phyloP scores from a whole-genome alignment of 768 basidiomycete species.

The Lentinula sp. region DNA sequence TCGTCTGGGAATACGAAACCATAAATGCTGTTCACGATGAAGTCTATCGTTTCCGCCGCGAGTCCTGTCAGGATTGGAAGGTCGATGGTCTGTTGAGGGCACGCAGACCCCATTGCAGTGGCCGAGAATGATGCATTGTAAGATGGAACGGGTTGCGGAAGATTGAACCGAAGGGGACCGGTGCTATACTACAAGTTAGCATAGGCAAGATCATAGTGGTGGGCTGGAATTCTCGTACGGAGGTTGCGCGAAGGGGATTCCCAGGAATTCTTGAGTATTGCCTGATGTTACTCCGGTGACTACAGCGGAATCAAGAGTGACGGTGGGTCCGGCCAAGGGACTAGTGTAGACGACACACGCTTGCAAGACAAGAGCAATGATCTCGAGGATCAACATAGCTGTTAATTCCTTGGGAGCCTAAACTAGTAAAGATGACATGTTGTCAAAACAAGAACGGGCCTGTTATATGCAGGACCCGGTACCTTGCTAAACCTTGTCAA shows the following conservation, averaged over 20 bases:
- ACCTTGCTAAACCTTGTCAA: background rate
- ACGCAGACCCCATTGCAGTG: slow-evolving; percentile 34
- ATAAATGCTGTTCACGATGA: slow-evolving; percentile 5
- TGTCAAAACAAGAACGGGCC: background rate
- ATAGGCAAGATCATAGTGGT: background rate
- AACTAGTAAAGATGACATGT: background rate
- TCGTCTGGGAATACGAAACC: slow-evolving; percentile 7
- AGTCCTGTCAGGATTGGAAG: slow-evolving; percentile 30
- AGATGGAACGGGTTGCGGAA: slow-evolving; percentile 29
- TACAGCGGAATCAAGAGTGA: slow-evolving; percentile 35
- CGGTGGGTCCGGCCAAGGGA: slow-evolving; percentile 19
- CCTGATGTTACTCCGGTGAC: slow-evolving; percentile 34
- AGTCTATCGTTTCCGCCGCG: slow-evolving; percentile 26
- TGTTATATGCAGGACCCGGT: background rate
- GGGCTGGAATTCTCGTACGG: slow-evolving; percentile 31
- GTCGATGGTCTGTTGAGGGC: slow-evolving; percentile 37
- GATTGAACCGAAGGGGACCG: slow-evolving; percentile 33
- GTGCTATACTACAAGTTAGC: slow-evolving; percentile 14
- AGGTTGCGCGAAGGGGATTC: slow-evolving; percentile 51
- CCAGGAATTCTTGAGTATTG: slow-evolving; percentile 33
- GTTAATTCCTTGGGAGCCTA: background rate
- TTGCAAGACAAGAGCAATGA: background rate
- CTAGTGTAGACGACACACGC: background rate
- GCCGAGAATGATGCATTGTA: slow-evolving; percentile 33
- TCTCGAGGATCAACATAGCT: background rate